Base-by-base conservation (phyloP, 495 filamentous ascomycete species). In the Terfezia boudieri region DNA sequence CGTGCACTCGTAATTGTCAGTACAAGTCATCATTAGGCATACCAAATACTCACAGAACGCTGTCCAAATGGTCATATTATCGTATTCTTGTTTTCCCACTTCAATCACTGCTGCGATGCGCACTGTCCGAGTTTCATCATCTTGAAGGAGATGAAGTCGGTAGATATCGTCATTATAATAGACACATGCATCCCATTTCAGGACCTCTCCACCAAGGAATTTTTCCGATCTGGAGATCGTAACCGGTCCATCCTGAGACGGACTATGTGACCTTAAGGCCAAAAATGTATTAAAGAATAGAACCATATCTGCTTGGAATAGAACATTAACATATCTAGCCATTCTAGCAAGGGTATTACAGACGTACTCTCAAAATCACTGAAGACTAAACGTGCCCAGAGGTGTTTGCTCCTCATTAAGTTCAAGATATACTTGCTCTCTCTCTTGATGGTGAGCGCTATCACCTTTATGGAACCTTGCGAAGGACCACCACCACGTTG, bases 261-360 rank as follows among this genome's bases (percentile, higher is more conserved):
- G 60, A 49, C 82, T 79, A 60, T 80, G 73, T 16, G 71, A 70
- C 56, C 79, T 78, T 55, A 83, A 67, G 0, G 78, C 76, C 23
- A 80, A 60, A 55, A 82, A 76, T 1, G 74, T 71, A 61, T 73
- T 76, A 59, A 74, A 78, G 60, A 83, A 83, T 4, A 77, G 58
- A 6, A 80, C 76, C 72, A 83, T 73, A 46, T 69, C 77, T 79
- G 36, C 35, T 17, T 35, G 2, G 11, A 37, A 55, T 26, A 35
- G 0, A n/a, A 52, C 61, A 48, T 66, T 56, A 43, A 55, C 26
- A 32, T 32, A 32, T 32, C 26, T 7, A 32, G 26, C 7, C 26
- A 32, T 32, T 26, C 7, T 32, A 32, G 26, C 26, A 32, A 32
- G 26, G 26, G 26, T 32, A 5, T 32, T 32, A 32, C 12, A 43